Evolutionary conservation across 495 filamentous ascomycete genomes (phyloP), one percentile per base, ranked within the genome.

Genomic region (Podospora fimiseda): DNA sequence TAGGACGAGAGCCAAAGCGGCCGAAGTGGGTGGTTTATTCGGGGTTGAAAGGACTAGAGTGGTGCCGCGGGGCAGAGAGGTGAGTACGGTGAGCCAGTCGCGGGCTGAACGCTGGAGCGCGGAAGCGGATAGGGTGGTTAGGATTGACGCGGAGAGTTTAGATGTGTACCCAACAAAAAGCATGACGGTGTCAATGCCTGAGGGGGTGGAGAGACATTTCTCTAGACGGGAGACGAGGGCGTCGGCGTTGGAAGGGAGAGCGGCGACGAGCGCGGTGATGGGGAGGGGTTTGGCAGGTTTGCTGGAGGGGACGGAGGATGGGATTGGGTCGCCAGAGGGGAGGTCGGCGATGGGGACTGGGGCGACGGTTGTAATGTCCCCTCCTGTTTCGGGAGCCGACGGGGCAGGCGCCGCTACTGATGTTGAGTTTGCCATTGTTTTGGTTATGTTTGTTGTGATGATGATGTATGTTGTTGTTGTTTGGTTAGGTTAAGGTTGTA

Each of bases 91-190:
- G 51, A 77, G 50, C 56, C 73, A 67, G 20, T 68, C 62, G 37
- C 59, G 57, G 7, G 69, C 72, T 27, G 62, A 66, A 42, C 66
- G 67, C 38, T 62, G 63, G 38, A 73, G 66, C 37, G 71, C 63
- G 30, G 65, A 69, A 48, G 64, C 61, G 15, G 64, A 60, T 27
- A 64, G 59, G 11, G 60, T 42, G 14, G 62, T 58, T 52, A 78
- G 71, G 44, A 73, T 52, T 0, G 70, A 56, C 33, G 73, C 63
- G n/a, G 63, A 50, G 33, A 85, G 69, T 48, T 80, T 72, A 39
- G 76, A 74, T 39, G 81, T 78, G 71, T 92, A 89, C 58, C 84
- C 82, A 56, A 85, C 64, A 50, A 82, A 77, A 39, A 78, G 71
- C 51, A 87, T 76, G 37, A 78, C 68, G 9, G 76, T 78, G 70